Evolutionary conservation across 2,329 filamentous ascomycete genomes (phyloP), one percentile per base, ranked within the genome.

Genomic region (Xylariales sp.): DNA sequence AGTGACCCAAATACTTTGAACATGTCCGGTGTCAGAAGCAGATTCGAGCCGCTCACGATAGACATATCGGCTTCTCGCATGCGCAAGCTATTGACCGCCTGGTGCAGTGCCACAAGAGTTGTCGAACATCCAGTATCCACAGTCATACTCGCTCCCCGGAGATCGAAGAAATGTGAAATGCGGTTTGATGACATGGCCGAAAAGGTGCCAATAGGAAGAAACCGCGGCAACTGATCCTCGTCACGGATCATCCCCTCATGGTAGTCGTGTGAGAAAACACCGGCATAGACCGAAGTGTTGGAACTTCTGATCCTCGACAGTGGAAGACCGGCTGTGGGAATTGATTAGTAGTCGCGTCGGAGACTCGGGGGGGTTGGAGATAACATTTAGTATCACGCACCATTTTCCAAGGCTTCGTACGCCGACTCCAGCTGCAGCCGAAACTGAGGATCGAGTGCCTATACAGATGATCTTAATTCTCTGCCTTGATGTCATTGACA

Each of bases 1-100:
- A 7, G 9, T n/a, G 18, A 74, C 52, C 0, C 71, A 71, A 39
- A 78, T 74, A 12, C 67, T 70, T 2, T 67, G n/a, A 49, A 42
- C 3, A 38, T 43, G 8, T 59, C 50, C 1, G 56, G 57, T 11
- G 31, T 49, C 0, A 61, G 42, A 7, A 59, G 49, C 4, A 61
- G 7, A 43, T 53, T 60, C 3, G 48, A 21, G 3, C 51, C 57
- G 7, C 32, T 40, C 1, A 60, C 58, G 11, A 63, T 24, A 6
- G 61, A 57, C 40, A 46, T 49, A 20, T 42, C 36, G 2, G 32
- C 7, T 16, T 48, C 46, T 3, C 40, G 5, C 4, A 10, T 24
- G 1, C 34, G 19, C 12, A 51, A 9, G 16, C 22, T 44, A 21
- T 40, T 22, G 2, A 25, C 4, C 12, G 35, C 36, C 16, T 51